These are phyloP conservation scores for Cyphellophora attinorum DNA, from an alignment of 2,329 filamentous ascomycete species.

Conservation along the genomic window DNA sequence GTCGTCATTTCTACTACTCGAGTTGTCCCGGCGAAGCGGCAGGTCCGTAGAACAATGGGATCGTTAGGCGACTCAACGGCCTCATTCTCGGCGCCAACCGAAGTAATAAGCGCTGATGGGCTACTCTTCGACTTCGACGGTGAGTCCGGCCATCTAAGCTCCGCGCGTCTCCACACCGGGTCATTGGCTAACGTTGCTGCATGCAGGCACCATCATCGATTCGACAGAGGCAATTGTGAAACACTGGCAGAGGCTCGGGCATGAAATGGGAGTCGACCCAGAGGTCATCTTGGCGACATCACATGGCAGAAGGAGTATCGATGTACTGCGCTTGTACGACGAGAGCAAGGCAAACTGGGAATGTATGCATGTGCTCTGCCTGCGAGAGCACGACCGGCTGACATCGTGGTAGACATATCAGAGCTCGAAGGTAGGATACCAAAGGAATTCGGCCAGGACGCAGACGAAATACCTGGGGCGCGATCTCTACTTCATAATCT, in stretches of 20 bases:
- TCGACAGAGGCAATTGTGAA: conserved; percentile 50
- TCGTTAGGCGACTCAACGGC: conserved; percentile 18
- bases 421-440: conserved; percentile 61
- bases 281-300: conserved; percentile 78
- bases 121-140: conserved; percentile 39
- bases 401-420: conserved; percentile 46
- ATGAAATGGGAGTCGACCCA: conserved; percentile 77
- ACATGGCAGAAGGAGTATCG: conserved; percentile 83
- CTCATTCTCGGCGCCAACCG: conserved; percentile 21
- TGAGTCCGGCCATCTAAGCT: conserved; percentile 2
- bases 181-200: neutral
- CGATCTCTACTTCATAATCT: conserved; percentile 60
- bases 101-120: conserved; percentile 30
- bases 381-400: neutral
- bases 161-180: neutral
- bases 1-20: too few species aligned
- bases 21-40: too few species aligned
- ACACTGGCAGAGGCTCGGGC: conserved; percentile 54
- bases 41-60: conserved; percentile 26
- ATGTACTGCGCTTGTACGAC: conserved; percentile 68
- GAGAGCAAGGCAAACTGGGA: conserved; percentile 87
- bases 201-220: conserved; percentile 36
- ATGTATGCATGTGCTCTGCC: conserved; percentile 26
- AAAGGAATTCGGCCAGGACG: conserved; percentile 64
- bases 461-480: conserved; percentile 76